These are phyloP conservation scores for Claviceps lovelessii DNA, from an alignment of 2,329 filamentous ascomycete species.

Conservation along the genomic window DNA sequence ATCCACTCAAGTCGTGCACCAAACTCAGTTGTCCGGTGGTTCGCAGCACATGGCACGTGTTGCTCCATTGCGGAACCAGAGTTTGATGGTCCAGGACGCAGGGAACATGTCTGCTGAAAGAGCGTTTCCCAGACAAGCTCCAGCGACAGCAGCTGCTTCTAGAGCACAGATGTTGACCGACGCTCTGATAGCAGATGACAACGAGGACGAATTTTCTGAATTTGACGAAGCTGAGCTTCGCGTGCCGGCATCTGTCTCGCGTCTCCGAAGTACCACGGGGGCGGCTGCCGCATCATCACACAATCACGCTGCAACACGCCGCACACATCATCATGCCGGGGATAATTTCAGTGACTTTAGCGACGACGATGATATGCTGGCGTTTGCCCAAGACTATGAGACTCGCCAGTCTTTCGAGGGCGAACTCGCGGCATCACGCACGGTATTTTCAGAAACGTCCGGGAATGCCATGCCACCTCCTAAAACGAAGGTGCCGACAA, in stretches of 20 bases:
- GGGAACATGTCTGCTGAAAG: conserved; percentile 7
- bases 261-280: background rate
- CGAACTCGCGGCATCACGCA: conserved; percentile 16
- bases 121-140: conserved; percentile 15
- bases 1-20: conserved; percentile 34
- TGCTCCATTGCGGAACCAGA: conserved; percentile 7
- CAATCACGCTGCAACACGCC: background rate
- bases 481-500: conserved; percentile 19
- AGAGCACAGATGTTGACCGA: background rate
- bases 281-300: background rate
- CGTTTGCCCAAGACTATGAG: conserved; percentile 36
- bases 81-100: conserved; percentile 13
- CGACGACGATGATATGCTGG: conserved; percentile 38
- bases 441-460: conserved; percentile 32
- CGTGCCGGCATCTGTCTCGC: background rate
- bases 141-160: background rate
- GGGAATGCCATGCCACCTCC: conserved; percentile 26
- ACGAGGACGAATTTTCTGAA: conserved; percentile 17
- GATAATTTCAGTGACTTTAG: conserved; percentile 33
- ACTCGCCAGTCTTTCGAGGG: conserved; percentile 20
- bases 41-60: conserved; percentile 10
- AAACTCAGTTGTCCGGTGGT: conserved; percentile 32
- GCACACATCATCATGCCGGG: conserved; percentile 11
- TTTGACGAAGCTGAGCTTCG: conserved; percentile 16
- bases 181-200: conserved; percentile 1